A percentile compares a stretch with the other conserved stretches of the same genome.
Evolutionary conservation across 2,329 filamentous ascomycete genomes (phyloP).

Genomic region (Calonectria pseudoturangicola): DNA sequence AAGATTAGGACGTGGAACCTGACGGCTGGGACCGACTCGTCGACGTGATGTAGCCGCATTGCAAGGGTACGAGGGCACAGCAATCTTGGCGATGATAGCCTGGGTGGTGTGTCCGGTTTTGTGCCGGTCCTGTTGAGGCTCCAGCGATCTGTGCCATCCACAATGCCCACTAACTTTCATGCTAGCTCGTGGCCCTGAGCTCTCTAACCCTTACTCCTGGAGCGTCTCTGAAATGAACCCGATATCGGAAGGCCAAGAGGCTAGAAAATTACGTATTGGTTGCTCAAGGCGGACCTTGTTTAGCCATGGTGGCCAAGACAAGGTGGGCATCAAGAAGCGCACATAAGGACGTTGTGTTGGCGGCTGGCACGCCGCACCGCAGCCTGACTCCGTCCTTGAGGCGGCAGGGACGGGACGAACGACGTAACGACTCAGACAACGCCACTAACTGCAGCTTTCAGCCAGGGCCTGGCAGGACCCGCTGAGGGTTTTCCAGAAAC

Average conservation of each 20-base stretch:
- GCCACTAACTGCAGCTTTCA: constrained; percentile 35
- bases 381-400: constrained; percentile 26
- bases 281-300: constrained; percentile 2
- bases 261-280: constrained; percentile 23
- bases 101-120: constrained; percentile 14
- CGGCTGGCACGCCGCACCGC: constrained; percentile 10
- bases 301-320: not conserved
- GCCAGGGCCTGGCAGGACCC: constrained; percentile 21
- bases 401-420: constrained; percentile 41
- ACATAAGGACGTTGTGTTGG: constrained; percentile 21
- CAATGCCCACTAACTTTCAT: not conserved
- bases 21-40: constrained; percentile 28
- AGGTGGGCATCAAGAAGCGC: constrained; percentile 20
- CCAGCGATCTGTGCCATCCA: constrained; percentile 8
- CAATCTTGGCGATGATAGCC: constrained; percentile 37
- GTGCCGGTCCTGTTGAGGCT: constrained; percentile 23
- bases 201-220: not conserved
- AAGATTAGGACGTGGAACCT: constrained; percentile 37
- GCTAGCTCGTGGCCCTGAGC: not conserved
- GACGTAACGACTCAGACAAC: constrained; percentile 32
- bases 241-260: constrained; percentile 24
- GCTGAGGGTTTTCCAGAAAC: constrained; percentile 46
- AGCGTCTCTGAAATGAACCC: not conserved
- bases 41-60: constrained; percentile 39
- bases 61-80: constrained; percentile 29